Base-by-base conservation (phyloP, 73 alveolate species). In the Paramecium pentaurelia region DNA sequence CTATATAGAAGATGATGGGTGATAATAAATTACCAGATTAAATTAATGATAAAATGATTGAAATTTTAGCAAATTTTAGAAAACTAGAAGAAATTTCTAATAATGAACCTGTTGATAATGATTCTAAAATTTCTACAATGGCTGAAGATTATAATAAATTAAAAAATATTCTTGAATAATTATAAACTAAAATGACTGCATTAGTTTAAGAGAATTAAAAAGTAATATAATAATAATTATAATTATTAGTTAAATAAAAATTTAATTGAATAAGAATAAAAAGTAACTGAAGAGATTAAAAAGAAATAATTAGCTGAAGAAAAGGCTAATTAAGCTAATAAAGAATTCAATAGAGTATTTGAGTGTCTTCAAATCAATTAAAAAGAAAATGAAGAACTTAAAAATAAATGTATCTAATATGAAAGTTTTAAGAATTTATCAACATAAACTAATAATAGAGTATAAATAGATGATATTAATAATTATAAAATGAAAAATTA, bases 231-330 rank as follows among this genome's bases (percentile, higher is more conserved):
- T 75, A 36, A 32, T 75, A 38, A 75, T n/a, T 38, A 32, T 34
- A 9, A 32, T n/a, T 36, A 12, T 6, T 75, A 75, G 88, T 47
- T 80, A 12, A 80, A 80, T 49, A 80, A 80, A 49, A 44, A 40
- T 45, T 49, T 80, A 14, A 45, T 80, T 12, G 91, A 80, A 45
- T 47, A 80, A 27, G 91, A 80, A 80, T 80, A 40, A 80, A 80
- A 44, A 44, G 91, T 80, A 0, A 28, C 64, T 45, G 91, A 80
- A 27, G 91, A 80, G 27, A 44, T 45, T 60, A 80, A 22, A 47
- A 80, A 80, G 32, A 80, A 36, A 45, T 80, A 80, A 44, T 25
- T 80, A 8, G 91, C 91, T 80, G 91, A 80, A 47, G 91, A 80
- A n/a, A 80, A 80, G 30, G 71, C 91, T n/a, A 32, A 8, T 38